Evolutionary conservation across 2,329 filamentous ascomycete species (phyloP), one percentile per base, ranked within the genome.

Genomic region (Trichoderma sp.): DNA sequence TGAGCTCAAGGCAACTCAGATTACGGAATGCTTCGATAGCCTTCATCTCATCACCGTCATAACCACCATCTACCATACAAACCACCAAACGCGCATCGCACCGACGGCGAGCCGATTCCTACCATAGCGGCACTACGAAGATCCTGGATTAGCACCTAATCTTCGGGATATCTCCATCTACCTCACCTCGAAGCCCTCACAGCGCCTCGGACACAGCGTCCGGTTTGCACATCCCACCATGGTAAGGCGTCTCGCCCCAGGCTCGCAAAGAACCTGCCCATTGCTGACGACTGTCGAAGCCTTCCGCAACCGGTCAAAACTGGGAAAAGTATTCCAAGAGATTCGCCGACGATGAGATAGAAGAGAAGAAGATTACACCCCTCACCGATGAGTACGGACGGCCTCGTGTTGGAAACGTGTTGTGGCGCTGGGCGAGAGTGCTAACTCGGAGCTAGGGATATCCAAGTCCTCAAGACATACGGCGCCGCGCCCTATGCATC

Each of bases 241-340:
- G 80, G 80, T 82, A 69, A 73, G 45, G 51, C 52, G 21, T 5
- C 39, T 28, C 50, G 58, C 52, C 66, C 39, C 44, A 17, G 15
- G 21, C 15, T 10, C 15, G 21, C 43, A 34, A 5, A 43, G n/a
- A 12, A 30, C 51, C 30, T 39, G 50, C 14, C 34, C 63, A 62
- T 44, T 67, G 68, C 71, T 76, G 69, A 76, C 69, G 68, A 76
- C 69, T 45, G 50, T 26, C 66, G 60, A 87, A 97, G 93, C 93
- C 93, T 85, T 94, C 91, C 83, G 94, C 95, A 80, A 96, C 90
- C 74, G 95, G 95, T 78, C 82, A 85, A 79, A 92, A 88, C 86
- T 99, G 95, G 95, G 95, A 99, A 86, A 98, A 98, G 84, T 98
- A 97, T 85, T 87, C 91, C 82, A 97, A 98, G 86, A 93, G 89